phyloP scores from a whole-genome alignment of 495 filamentous ascomycete genomes.

The Trichoderma parareesei region DNA sequence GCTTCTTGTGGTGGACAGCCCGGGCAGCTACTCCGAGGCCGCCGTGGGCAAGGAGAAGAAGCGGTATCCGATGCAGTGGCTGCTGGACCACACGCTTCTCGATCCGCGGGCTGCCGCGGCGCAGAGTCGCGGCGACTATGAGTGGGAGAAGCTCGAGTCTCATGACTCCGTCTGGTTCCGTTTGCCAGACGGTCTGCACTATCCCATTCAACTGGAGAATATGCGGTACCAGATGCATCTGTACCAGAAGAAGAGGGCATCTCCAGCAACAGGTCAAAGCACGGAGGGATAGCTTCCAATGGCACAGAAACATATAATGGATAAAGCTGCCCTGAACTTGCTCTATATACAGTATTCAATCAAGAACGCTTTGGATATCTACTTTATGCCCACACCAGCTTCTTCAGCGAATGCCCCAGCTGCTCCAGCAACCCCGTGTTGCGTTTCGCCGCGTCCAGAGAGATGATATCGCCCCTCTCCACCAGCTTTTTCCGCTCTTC shows the following conservation, averaged over 20 bases:
- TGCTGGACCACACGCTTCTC: slow-evolving; percentile 76
- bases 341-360: not conserved
- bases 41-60: slow-evolving; percentile 53
- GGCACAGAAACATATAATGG: not conserved
- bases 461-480: slow-evolving; percentile 70
- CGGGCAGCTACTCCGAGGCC: slow-evolving; percentile 82
- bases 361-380: not conserved
- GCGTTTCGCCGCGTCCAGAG: slow-evolving; percentile 73
- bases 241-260: slow-evolving; percentile 36
- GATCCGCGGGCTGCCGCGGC: slow-evolving; percentile 14
- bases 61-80: slow-evolving; percentile 87
- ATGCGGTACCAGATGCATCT: slow-evolving; percentile 92
- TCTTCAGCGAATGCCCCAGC: slow-evolving; percentile 78
- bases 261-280: not conserved
- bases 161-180: slow-evolving; percentile 83
- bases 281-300: not conserved
- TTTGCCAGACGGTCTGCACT: slow-evolving; percentile 54
- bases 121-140: slow-evolving; percentile 18
- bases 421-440: slow-evolving; percentile 82
- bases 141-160: slow-evolving; percentile 64
- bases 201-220: slow-evolving; percentile 82
- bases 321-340: not conserved
- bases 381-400: slow-evolving; percentile 74
- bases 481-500: slow-evolving; percentile 37
- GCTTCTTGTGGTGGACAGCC: slow-evolving; percentile 84